Percentiles rank a stretch among this genome's conserved stretches.
phyloP scores from a whole-genome alignment of 495 filamentous ascomycete genomes.

The Tuber magnatum region DNA sequence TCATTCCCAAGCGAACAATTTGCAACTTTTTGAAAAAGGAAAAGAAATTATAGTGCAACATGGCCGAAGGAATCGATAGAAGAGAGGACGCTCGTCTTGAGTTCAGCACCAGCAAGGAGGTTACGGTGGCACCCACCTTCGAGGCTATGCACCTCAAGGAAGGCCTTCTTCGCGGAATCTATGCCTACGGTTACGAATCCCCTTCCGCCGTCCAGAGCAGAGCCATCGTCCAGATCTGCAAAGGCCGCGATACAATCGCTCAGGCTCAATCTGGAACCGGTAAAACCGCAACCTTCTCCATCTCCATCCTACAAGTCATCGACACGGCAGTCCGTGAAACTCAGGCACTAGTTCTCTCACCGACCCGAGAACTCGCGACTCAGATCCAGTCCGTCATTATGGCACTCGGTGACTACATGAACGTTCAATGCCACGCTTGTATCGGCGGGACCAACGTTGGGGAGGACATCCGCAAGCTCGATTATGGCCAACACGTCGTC shows the following conservation, averaged over 20 bases:
- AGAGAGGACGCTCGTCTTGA: conserved; percentile 94
- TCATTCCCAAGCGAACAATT: background rate
- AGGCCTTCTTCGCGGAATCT: conserved; percentile 91
- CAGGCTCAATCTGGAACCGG: conserved; percentile 99
- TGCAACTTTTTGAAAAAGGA: background rate
- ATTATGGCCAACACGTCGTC: conserved; percentile 95
- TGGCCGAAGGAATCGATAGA: conserved; percentile 94
- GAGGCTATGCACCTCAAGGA: conserved; percentile 85
- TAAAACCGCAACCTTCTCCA: conserved; percentile 98
- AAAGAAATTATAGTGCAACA: conserved; percentile 42
- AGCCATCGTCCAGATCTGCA: conserved; percentile 97
- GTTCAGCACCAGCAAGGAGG: conserved; percentile 96
- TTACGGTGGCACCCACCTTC: conserved; percentile 69
- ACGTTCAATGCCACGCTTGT: conserved; percentile 96
- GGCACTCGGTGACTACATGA: conserved; percentile 98
- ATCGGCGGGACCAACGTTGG: conserved; percentile 97
- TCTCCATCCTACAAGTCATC: conserved; percentile 92
- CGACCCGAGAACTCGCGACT: conserved; percentile 92
- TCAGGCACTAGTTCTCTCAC: conserved; percentile 93
- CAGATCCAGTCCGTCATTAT: conserved; percentile 98
- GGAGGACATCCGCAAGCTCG: conserved; percentile 93
- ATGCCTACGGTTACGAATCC: conserved; percentile 96
- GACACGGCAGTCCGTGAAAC: conserved; percentile 76
- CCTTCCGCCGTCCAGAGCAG: conserved; percentile 95
- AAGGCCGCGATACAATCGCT: conserved; percentile 95